Conservation (phyloP, 169 alveolate genomes). For the Cryptosporidium canis region DNA sequence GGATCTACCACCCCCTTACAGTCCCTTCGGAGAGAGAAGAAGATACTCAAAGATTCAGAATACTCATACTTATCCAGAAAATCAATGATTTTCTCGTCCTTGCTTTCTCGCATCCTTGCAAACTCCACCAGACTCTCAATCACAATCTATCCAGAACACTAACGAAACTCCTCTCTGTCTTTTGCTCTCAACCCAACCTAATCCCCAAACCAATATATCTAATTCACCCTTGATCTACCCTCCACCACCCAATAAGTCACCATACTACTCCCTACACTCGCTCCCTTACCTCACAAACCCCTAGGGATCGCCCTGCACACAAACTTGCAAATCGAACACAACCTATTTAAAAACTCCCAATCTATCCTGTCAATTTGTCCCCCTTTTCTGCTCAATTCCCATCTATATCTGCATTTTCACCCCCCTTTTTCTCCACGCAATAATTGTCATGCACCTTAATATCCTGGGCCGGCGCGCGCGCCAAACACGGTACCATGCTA, state of each 20-base stretch:
- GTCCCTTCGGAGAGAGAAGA: slow-evolving; percentile 18
- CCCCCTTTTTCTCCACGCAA: background rate
- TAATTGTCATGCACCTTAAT: too few relatives aligned
- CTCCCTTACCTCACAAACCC: background rate
- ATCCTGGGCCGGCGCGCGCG: slow-evolving; percentile 23
- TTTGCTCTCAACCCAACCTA: too few relatives aligned
- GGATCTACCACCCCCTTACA: slow-evolving; percentile 34
- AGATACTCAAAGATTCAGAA: slow-evolving; percentile 22
- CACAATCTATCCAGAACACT: too few relatives aligned
- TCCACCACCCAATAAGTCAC: too few relatives aligned
- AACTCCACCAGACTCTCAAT: too few relatives aligned
- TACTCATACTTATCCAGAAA: background rate
- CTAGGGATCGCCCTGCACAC: too few relatives aligned
- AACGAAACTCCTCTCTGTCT: too few relatives aligned
- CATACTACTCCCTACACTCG: background rate
- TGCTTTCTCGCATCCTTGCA: background rate
- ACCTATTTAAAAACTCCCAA: background rate
- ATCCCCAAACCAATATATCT: too few relatives aligned
- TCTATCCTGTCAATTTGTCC: background rate
- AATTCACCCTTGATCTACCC: too few relatives aligned
- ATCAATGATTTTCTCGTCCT: background rate
- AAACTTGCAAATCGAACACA: too few relatives aligned
- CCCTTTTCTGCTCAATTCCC: background rate
- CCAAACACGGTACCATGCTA: background rate
- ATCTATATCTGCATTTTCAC: background rate